phyloP scores from a whole-genome alignment of 805 yeast species.

The Metschnikowia continentalis region DNA sequence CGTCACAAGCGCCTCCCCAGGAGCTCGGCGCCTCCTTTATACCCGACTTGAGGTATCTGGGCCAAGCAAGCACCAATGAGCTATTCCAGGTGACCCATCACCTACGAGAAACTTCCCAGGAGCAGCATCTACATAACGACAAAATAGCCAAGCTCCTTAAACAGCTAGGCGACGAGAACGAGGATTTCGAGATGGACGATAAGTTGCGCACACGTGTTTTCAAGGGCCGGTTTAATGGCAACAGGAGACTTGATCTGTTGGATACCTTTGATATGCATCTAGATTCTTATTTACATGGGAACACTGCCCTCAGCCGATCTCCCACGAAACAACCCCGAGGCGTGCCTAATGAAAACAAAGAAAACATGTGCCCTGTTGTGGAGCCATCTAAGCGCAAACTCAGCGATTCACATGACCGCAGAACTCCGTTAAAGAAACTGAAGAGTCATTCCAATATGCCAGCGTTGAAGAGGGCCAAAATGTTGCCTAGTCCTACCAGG shows the following conservation, averaged over 20 bases:
- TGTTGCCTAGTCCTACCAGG: conserved; percentile 11
- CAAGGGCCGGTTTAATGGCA: conserved; percentile 18
- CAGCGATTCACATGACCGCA: conserved; percentile 5
- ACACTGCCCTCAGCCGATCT: conserved; percentile 10
- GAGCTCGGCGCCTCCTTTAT: conserved; percentile 9
- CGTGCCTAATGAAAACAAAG: conserved; percentile 24
- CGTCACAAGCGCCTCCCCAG: conserved; percentile 4
- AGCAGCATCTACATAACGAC: conserved; percentile 25
- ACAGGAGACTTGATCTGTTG: conserved; percentile 10
- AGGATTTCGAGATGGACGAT: conserved; percentile 19
- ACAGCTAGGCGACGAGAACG: conserved; percentile 27
- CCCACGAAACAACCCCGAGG: conserved; percentile 8
- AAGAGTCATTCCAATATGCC: conserved; percentile 22
- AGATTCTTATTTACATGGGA: conserved; percentile 16
- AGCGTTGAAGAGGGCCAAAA: conserved; percentile 24
- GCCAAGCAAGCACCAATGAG: conserved; percentile 21
- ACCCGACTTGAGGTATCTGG: conserved; percentile 15
- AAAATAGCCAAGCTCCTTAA: conserved; percentile 38
- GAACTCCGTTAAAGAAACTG: conserved; percentile 8
- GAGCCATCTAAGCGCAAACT: conserved; percentile 27
- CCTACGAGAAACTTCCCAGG: conserved; percentile 16
- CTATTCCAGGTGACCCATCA: conserved; percentile 31
- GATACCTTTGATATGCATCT: conserved; percentile 18
- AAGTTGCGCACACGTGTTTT: conserved; percentile 18
- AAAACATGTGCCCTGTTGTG: conserved; percentile 25